Base-by-base conservation (phyloP, 345 rosid genomes). In the Luvunga scandens region DNA sequence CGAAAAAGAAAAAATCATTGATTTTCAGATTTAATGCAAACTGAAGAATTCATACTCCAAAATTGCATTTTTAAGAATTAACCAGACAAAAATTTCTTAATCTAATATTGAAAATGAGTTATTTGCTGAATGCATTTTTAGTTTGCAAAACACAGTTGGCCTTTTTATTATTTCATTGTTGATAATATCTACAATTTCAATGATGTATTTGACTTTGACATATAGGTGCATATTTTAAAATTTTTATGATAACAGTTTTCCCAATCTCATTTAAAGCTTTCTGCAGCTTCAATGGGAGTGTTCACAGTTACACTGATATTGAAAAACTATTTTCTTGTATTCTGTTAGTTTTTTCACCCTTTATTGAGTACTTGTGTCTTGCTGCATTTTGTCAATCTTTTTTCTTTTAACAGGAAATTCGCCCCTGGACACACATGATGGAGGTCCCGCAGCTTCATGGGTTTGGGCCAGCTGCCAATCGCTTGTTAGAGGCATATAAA, bases 341-440 rank as follows among this genome's bases (percentile, higher is more conserved):
- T 55, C 36, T 66, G 2, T 31, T 19, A 5, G 18, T 56, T 24
- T 39, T 4, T 79, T 10, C 42, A 30, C 19, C 24, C 7, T 42
- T 25, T 75, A 36, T 72, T 14, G 25, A 75, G 60, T 31, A 22
- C 42, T 42, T 4, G 24, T 22, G 56, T 69, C 42, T 75, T 34
- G 62, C 63, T 61, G 50, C 38, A 61, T 70, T 30, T 61, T 75
- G 16, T 39, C 69, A 33, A 65, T 19, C 13, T 62, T 71, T 69
- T 78, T 79, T 45, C 13, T 42, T 45, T 45, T 12, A 45, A 48
- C 75, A 92, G 98, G 97, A 96, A 87, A 92, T 96, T 75, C 97
- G 98, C 34, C 99, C 97, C 34, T 96, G 99, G 99, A 96, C 98
- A 9, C 98, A 97, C 80, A 97, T 94, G 98, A 97, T 97, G 98